Conservation (phyloP, 2,329 filamentous ascomycete species). For the Colletotrichum siamense region DNA sequence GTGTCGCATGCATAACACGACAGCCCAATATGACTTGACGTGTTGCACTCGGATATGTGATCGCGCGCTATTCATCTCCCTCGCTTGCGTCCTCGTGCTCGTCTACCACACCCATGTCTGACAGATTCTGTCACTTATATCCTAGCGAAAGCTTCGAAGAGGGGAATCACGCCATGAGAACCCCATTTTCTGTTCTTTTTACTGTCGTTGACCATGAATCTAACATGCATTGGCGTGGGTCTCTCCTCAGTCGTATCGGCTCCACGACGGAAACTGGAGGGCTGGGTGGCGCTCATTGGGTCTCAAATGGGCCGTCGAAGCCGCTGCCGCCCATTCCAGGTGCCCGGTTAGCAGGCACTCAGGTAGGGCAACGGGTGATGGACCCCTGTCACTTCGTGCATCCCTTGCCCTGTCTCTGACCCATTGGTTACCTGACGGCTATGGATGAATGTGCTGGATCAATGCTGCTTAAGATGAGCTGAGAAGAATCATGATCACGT, state of each 20-base stretch:
- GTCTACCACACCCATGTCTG: background rate
- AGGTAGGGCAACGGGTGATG: background rate
- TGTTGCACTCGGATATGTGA: background rate
- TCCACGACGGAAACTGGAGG: background rate
- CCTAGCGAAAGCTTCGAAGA: background rate
- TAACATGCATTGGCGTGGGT: background rate
- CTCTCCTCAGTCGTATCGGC: background rate
- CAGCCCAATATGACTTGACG: background rate
- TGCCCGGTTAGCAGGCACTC: slow-evolving; percentile 3
- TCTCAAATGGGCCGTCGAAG: background rate
- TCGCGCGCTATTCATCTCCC: background rate
- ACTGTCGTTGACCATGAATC: background rate
- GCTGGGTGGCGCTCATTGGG: background rate
- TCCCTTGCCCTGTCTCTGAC: background rate
- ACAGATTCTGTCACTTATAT: background rate
- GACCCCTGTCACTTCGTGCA: background rate
- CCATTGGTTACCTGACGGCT: background rate
- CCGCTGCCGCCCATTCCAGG: background rate
- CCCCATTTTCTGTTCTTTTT: background rate
- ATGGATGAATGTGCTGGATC: background rate
- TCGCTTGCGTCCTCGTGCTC: background rate
- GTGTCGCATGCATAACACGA: background rate
- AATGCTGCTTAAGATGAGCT: background rate
- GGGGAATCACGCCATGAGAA: background rate
- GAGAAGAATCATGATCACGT: background rate